Percentiles rank a stretch among this genome's conserved stretches.
phyloP scores from a whole-genome alignment of 1,284 basidiomycete species.

The Microbotryum violaceum region DNA sequence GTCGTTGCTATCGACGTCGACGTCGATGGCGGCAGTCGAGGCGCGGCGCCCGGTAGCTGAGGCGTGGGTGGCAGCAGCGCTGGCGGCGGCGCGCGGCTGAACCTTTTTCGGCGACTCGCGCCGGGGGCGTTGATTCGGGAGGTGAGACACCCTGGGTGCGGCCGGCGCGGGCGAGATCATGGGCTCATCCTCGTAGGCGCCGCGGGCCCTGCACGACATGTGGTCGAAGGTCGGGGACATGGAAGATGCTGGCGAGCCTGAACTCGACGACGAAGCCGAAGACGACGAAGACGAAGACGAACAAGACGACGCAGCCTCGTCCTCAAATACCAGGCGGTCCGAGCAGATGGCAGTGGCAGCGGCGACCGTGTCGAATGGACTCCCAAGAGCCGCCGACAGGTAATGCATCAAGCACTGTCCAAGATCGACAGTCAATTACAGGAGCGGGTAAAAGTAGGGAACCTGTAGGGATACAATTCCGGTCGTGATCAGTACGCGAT shows the following conservation, averaged over 20 bases:
- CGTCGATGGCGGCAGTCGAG: not conserved
- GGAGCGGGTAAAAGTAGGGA: too few relatives aligned
- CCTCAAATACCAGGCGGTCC: not conserved
- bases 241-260: conserved; percentile 7
- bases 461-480: too few relatives aligned
- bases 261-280: conserved; percentile 2
- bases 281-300: not conserved
- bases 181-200: not conserved
- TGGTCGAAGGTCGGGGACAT: conserved; percentile 1
- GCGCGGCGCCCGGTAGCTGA: not conserved
- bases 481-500: too few relatives aligned
- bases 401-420: too few relatives aligned
- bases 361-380: too few relatives aligned
- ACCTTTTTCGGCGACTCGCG: not conserved
- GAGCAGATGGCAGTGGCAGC: too few relatives aligned
- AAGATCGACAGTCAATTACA: too few relatives aligned
- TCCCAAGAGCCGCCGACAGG: too few relatives aligned
- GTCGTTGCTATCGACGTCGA: not conserved
- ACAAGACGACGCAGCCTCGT: not conserved
- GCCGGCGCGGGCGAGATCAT: too few relatives aligned
- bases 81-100: not conserved
- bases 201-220: not conserved
- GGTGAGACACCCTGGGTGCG: not conserved
- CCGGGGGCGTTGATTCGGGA: not conserved
- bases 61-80: not conserved